These are phyloP conservation scores for Saksenaea vasiformis DNA, from an alignment of 371 early-diverging fungal species.

Conservation along the genomic window DNA sequence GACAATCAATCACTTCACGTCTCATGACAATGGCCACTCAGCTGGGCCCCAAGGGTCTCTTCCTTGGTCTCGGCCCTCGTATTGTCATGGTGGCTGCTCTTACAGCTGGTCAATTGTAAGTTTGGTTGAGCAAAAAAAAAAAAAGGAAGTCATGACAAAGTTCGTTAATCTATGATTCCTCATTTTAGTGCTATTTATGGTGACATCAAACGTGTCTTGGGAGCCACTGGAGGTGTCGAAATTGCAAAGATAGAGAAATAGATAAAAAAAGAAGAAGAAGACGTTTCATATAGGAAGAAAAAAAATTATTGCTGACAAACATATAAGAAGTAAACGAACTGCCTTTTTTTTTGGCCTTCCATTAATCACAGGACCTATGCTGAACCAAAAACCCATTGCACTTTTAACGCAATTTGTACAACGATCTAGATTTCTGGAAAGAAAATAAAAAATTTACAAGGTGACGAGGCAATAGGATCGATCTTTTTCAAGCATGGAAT, in stretches of 20 bases:
- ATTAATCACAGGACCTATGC: too few relatives aligned
- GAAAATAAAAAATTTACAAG: too few relatives aligned
- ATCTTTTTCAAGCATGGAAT: too few relatives aligned
- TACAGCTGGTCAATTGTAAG: constrained; percentile 70
- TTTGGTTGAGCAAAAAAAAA: not conserved
- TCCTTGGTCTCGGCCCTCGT: constrained; percentile 75
- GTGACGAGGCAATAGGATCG: too few relatives aligned
- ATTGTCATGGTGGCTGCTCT: constrained; percentile 81
- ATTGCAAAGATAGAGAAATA: constrained; percentile 36
- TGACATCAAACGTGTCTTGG: constrained; percentile 74
- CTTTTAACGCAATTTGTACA: too few relatives aligned
- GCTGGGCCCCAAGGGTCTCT: constrained; percentile 65
- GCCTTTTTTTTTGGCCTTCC: too few relatives aligned
- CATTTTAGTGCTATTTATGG: constrained; percentile 52
- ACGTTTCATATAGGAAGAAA: not conserved
- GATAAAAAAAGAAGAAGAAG: not conserved
- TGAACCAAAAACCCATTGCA: too few relatives aligned
- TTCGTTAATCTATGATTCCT: not conserved
- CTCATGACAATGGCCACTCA: constrained; percentile 61
- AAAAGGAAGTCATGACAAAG: not conserved
- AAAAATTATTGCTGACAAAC: too few relatives aligned
- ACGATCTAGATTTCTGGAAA: too few relatives aligned
- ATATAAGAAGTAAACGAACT: too few relatives aligned
- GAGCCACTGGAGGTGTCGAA: constrained; percentile 69
- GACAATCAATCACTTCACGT: constrained; percentile 59